phyloP scores from a whole-genome alignment of 257 asterid genomes.

The Capsicum chinense region DNA sequence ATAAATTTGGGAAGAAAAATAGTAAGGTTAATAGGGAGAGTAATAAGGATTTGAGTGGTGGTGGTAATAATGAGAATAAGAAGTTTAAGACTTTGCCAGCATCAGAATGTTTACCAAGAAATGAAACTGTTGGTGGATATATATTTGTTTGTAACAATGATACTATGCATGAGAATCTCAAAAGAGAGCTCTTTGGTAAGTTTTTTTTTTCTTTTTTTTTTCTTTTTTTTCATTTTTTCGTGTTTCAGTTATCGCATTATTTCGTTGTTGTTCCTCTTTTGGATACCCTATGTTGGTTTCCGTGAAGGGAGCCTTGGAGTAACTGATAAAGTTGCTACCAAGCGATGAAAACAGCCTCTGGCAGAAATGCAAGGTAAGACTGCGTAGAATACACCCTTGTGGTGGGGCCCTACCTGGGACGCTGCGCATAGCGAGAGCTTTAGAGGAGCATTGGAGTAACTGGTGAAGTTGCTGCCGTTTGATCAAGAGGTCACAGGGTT shows the following conservation, averaged over 20 bases:
- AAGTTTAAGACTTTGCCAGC: constrained; percentile 95
- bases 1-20: constrained; percentile 63
- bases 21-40: constrained; percentile 44
- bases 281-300: not conserved
- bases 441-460: no score
- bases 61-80: constrained; percentile 60
- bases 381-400: no score
- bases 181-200: constrained; percentile 91
- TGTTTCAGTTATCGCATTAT: not conserved
- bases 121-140: constrained; percentile 93
- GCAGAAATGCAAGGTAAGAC: no score
- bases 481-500: no score
- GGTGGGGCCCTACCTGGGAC: no score
- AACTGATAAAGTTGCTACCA: no score
- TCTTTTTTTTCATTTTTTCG: not conserved
- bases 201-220: constrained; percentile 6
- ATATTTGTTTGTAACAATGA: constrained; percentile 97
- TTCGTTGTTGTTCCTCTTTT: not conserved
- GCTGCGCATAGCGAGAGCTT: no score
- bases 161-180: constrained; percentile 96
- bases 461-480: no score
- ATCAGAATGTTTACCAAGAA: constrained; percentile 83
- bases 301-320: not conserved
- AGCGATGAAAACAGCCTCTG: no score
- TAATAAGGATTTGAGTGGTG: constrained; percentile 45